phyloP scores from a whole-genome alignment of 176 grass and related monocot genomes.

The Rhynchospora breviuscula region DNA sequence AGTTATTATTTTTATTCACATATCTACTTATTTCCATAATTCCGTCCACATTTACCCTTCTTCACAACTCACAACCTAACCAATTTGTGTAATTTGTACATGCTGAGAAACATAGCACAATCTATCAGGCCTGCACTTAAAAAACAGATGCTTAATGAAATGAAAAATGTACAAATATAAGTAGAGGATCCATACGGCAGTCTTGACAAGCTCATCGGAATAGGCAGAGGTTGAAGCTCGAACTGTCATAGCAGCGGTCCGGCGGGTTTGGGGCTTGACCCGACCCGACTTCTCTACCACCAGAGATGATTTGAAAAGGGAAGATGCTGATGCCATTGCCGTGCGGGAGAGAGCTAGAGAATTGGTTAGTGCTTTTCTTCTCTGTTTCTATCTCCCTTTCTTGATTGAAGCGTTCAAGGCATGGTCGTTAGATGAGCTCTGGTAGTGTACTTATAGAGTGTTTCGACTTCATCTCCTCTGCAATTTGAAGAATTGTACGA shows the following conservation, averaged over 20 bases:
- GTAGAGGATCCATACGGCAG: conserved; percentile 47
- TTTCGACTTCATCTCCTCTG: background rate
- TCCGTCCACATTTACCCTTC: background rate
- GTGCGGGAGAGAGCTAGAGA: conserved; percentile 2
- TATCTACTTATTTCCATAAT: background rate
- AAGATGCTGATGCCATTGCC: conserved; percentile 35
- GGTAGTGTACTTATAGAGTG: background rate
- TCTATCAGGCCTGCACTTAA: background rate
- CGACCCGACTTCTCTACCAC: conserved; percentile 25
- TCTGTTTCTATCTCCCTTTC: conserved; percentile 15
- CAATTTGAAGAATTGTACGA: background rate
- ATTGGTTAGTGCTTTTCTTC: background rate
- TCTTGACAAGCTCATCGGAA: conserved; percentile 82
- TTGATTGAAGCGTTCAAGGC: conserved; percentile 12
- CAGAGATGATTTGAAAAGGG: conserved; percentile 33
- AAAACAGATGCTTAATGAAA: background rate
- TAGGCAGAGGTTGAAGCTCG: conserved; percentile 43
- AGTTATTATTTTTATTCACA: background rate
- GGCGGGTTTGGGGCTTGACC: conserved; percentile 18
- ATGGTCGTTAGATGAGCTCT: background rate
- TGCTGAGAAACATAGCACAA: background rate
- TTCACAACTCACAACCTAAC: background rate
- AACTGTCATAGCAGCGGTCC: conserved; percentile 10
- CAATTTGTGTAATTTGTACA: background rate
- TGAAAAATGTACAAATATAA: background rate